These are phyloP conservation scores for Scenedesmus sp. DNA, from an alignment of 163 green algal species.

Conservation along the genomic window DNA sequence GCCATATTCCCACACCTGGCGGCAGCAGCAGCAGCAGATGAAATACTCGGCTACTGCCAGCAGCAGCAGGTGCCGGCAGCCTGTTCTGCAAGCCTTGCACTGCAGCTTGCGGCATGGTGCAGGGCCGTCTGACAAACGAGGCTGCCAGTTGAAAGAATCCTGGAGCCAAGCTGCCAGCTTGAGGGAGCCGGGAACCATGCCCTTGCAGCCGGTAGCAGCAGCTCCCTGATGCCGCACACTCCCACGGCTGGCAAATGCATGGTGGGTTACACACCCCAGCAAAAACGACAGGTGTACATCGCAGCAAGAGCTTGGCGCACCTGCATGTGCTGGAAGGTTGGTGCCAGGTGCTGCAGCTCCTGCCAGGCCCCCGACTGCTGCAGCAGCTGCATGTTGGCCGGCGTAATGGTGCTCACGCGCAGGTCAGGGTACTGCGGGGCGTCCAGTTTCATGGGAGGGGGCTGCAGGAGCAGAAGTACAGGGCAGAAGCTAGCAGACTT, in stretches of 20 bases:
- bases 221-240: no score
- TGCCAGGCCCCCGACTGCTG: conserved; percentile 74
- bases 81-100: no score
- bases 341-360: conserved; percentile 63
- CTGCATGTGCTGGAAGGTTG: conserved; percentile 83
- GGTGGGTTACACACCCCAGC: no score
- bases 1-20: conserved; percentile 84
- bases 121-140: no score
- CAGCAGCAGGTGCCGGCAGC: not conserved
- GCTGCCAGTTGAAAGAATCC: no score
- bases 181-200: no score
- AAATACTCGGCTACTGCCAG: no score
- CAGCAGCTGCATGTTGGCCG: conserved; percentile 77
- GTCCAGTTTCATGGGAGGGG: conserved; percentile 44
- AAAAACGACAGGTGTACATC: not conserved
- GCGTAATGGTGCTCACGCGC: conserved; percentile 88
- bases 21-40: conserved; percentile 1
- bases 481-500: no score
- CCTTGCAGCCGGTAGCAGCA: no score
- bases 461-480: conserved; percentile 35
- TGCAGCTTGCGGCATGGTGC: no score
- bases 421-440: conserved; percentile 62
- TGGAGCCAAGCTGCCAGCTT: no score
- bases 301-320: conserved; percentile 45
- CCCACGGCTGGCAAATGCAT: no score